These are phyloP conservation scores for Spergularia azorica DNA, from an alignment of 179 eudicot genomes.

Conservation along the genomic window DNA sequence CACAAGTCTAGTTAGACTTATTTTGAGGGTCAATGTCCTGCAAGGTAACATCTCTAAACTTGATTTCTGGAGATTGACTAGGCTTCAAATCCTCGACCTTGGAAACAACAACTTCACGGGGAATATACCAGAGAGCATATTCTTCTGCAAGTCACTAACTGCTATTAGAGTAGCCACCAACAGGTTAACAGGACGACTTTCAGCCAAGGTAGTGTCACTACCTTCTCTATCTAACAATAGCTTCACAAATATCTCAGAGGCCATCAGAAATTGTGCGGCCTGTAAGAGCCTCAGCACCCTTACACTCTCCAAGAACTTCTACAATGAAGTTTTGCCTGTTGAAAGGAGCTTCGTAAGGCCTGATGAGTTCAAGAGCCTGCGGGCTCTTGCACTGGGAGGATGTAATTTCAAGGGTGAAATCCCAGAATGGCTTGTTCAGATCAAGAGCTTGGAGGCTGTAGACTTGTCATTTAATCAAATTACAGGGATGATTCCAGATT, in stretches of 20 bases:
- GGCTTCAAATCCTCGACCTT: constrained; percentile 57
- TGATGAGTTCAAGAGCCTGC: constrained; percentile 46
- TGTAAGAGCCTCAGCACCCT: constrained; percentile 56
- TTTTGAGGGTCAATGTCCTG: constrained; percentile 51
- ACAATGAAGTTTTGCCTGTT: constrained; percentile 49
- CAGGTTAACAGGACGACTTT: constrained; percentile 50
- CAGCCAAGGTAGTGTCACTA: constrained; percentile 38
- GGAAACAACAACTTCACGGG: constrained; percentile 73
- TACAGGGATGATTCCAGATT: constrained; percentile 57
- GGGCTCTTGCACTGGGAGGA: constrained; percentile 68
- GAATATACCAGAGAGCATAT: constrained; percentile 54
- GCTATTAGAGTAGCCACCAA: constrained; percentile 71
- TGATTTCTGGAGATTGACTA: constrained; percentile 55
- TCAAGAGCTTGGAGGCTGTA: constrained; percentile 52
- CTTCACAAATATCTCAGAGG: constrained; percentile 54
- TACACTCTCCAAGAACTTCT: constrained; percentile 59
- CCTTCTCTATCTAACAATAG: constrained; percentile 59
- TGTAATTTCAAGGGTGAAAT: constrained; percentile 53
- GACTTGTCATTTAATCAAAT: constrained; percentile 62
- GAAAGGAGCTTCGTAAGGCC: constrained; percentile 29
- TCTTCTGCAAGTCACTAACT: constrained; percentile 57
- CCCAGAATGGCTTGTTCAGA: constrained; percentile 59
- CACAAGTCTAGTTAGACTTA: constrained; percentile 44
- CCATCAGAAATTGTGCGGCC: constrained; percentile 41
- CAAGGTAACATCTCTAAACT: constrained; percentile 60